Evolutionary conservation across 108 stramenopile genomes (phyloP).

Genomic region (Conticribra guillardii): DNA sequence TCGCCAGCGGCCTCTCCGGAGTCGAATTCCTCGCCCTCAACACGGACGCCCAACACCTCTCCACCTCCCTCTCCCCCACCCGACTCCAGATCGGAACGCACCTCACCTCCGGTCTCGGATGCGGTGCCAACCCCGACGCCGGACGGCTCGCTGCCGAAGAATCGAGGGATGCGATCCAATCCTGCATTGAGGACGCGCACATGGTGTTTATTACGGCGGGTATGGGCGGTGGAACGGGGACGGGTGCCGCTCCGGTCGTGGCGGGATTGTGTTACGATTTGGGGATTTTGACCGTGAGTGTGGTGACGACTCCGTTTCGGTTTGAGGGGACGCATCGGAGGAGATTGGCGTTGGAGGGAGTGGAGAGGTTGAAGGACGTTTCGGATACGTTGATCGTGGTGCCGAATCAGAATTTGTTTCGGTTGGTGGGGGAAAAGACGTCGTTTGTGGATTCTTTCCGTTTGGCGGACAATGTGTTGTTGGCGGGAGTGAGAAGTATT

Average conservation of each 20-base stretch:
- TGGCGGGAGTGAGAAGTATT: conserved; percentile 84
- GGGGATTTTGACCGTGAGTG: conserved; percentile 82
- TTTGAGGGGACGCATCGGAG: conserved; percentile 79
- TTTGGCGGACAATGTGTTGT: conserved; percentile 83
- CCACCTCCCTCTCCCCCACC: conserved; percentile 32
- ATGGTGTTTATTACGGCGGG: conserved; percentile 85
- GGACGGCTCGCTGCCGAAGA: conserved; percentile 83
- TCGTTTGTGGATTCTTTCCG: conserved; percentile 75
- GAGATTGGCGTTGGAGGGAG: conserved; percentile 69
- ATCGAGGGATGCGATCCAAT: conserved; percentile 54
- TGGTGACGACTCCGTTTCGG: conserved; percentile 87
- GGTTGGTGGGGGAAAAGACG: conserved; percentile 69
- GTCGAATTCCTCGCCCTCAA: conserved; percentile 86
- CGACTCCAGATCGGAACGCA: conserved; percentile 67
- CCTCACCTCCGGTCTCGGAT: conserved; percentile 79
- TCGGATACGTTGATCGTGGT: conserved; percentile 88
- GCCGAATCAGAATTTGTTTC: conserved; percentile 83
- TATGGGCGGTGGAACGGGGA: conserved; percentile 87
- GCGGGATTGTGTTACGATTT: conserved; percentile 77
- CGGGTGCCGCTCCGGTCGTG: conserved; percentile 83
- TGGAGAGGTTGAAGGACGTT: conserved; percentile 54
- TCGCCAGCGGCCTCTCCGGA: conserved; percentile 53
- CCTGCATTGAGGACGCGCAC: conserved; percentile 65
- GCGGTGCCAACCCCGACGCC: conserved; percentile 80
- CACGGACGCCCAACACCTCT: conserved; percentile 84